Evolutionary conservation across 2,329 filamentous ascomycete genomes (phyloP), one percentile per base, ranked within the genome.

Genomic region (Triangularia setosa): DNA sequence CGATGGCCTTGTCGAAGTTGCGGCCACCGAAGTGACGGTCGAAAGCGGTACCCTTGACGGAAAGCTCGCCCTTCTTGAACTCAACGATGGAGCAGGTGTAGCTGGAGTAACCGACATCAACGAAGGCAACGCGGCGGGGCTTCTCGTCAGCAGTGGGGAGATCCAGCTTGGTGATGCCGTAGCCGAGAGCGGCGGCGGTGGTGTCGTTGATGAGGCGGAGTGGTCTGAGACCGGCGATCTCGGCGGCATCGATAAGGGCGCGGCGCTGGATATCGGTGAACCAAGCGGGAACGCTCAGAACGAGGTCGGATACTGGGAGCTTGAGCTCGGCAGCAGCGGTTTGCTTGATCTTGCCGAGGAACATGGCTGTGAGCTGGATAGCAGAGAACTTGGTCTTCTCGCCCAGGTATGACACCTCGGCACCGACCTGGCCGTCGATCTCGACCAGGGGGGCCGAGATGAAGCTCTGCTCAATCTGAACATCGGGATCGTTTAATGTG

Each of bases 191-290:
- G 69, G 93, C 93, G 66, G 95, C 95, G 60, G 95, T 98, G 71
- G 92, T 97, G 81, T 98, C 95, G 81, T 99, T 99, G 84, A 99
- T 96, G 68, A 99, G 84, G 67, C 95, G 89, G 69, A 99, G 89
- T 44, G 93, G 84, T 82, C 96, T 97, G 73, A 99, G 85, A 66
- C 93, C 94, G 64, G 94, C 92, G 73, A 99, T 92, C 76, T 98
- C 93, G 72, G 93, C 87, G 65, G 95, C 94, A 75, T 98, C 94
- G 73, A 98, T 84, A 68, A 99, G 84, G 72, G 87, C 88, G 74
- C 95, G 88, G 76, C 95, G 90, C 84, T 99, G 95, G 67, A 90
- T 81, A 77, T 99, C 95, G 67, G 93, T 97, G 83, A 97, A 99
- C 95, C 95, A 99, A 18, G 93, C 89, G 54, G 95, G 95, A 59